These are phyloP conservation scores for Blastobotrys arbuscula DNA, from an alignment of 1,139 yeast genomes.

Conservation along the genomic window DNA sequence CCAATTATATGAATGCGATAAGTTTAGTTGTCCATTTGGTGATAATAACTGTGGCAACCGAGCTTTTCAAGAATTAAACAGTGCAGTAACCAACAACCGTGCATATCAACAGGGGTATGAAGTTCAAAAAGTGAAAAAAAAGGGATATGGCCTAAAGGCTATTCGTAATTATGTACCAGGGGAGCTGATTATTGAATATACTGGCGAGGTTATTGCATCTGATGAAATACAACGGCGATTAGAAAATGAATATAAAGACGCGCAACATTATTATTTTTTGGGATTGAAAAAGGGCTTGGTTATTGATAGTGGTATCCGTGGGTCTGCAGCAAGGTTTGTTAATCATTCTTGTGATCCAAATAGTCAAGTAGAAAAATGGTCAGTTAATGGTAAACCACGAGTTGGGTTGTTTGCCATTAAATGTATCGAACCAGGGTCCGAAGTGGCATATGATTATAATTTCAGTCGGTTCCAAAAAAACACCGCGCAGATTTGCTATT, in stretches of 20 bases:
- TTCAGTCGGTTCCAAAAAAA: conserved; percentile 39
- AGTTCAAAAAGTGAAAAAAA: conserved; percentile 29
- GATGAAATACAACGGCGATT: conserved; percentile 33
- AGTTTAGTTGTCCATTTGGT: conserved; percentile 33
- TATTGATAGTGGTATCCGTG: conserved; percentile 38
- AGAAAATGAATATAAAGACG: conserved; percentile 23
- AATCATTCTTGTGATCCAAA: conserved; percentile 43
- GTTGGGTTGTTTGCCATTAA: conserved; percentile 38
- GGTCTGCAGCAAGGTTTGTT: conserved; percentile 41
- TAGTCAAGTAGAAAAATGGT: conserved; percentile 41
- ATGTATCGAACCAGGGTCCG: conserved; percentile 35
- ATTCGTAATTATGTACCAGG: conserved; percentile 34
- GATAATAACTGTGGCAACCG: conserved; percentile 37
- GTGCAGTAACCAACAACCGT: conserved; percentile 20
- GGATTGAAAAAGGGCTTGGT: conserved; percentile 36
- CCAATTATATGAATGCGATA: conserved; percentile 36
- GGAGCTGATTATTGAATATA: conserved; percentile 40
- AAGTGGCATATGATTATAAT: conserved; percentile 41
- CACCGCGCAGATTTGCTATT: conserved; percentile 36
- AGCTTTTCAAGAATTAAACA: conserved; percentile 28
- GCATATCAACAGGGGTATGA: conserved; percentile 34
- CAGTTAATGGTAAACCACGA: conserved; percentile 37
- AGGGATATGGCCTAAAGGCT: conserved; percentile 38
- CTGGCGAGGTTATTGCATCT: conserved; percentile 40
- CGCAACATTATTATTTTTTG: conserved; percentile 33